Evolutionary conservation across 2,329 filamentous ascomycete species (phyloP).

Genomic region (Helotiales sp.): DNA sequence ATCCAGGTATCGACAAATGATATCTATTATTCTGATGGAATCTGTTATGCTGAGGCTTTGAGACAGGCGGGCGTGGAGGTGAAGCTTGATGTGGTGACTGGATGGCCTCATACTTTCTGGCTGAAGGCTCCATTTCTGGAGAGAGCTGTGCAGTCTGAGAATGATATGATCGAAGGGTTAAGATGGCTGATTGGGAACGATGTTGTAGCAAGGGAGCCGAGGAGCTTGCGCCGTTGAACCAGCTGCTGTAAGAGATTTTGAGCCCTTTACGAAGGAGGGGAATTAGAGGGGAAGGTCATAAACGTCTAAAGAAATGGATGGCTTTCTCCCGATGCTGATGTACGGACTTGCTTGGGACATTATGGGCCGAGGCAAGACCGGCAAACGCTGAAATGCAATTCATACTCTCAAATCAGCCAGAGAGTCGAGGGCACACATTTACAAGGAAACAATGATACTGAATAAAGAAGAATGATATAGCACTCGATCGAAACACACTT

Average conservation of each 20-base stretch:
- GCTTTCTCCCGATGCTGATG: background rate
- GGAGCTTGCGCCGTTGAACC: background rate
- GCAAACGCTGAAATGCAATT: no score
- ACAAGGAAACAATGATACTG: background rate
- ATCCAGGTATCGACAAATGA: slow-evolving; percentile 53
- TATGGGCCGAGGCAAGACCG: no score
- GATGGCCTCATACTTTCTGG: slow-evolving; percentile 56
- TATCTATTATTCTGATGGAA: slow-evolving; percentile 50
- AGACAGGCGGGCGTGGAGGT: slow-evolving; percentile 42
- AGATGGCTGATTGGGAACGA: slow-evolving; percentile 39
- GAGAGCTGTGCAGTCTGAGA: slow-evolving; percentile 43
- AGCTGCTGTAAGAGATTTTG: background rate
- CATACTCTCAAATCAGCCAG: no score
- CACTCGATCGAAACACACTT: background rate
- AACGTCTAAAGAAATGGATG: background rate
- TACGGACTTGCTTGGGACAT: background rate
- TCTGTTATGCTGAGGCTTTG: slow-evolving; percentile 49
- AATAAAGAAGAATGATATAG: background rate
- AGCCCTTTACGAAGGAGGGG: background rate
- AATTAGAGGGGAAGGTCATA: background rate
- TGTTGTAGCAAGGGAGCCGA: background rate
- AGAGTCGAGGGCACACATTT: no score
- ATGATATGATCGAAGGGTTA: slow-evolving; percentile 43
- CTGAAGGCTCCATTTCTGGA: slow-evolving; percentile 44
- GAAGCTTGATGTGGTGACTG: slow-evolving; percentile 42